Base-by-base conservation (phyloP, 805 yeast species). In the Starmera pachycereana region DNA sequence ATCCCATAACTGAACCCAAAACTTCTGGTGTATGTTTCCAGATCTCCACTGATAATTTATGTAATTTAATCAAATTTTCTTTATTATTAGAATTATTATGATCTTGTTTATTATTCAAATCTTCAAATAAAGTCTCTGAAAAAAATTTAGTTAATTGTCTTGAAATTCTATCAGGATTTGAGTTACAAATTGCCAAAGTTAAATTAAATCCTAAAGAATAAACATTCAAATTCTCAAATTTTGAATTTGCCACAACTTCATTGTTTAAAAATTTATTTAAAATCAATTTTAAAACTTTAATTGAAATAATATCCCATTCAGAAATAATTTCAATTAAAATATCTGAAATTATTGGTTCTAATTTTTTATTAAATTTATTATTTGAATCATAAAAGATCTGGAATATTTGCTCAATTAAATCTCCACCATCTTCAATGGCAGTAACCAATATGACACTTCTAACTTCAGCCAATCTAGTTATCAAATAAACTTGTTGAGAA, bases 1-100 rank as follows among this genome's bases (percentile, higher is more conserved):
- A 71, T 0, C 95, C 92, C 68, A 84, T 74, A 0, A 83, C 81
- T 1, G 92, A 75, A 4, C 74, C 69, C 10, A 85, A 64, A 16
- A 84, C 61, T 36, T 82, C 92, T 0, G 96, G 96, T 0, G 78
- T 78, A 38, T 74, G 69, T 48, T 68, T 74, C 96, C 96, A 89
- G 3, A 88, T 62, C 44, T 79, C 80, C 2, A 78, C 61, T 0
- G 80, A 62, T 29, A 86, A 60, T 11, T 58, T 67, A 52, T 87
- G 95, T 4, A 84, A 65, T 51, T 78, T 80, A 10, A 64, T 65
- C 39, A 84, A 58, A 16, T 73, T 74, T 34, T 65, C 69, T 37
- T 61, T 41, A 25, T 41, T 47, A 37, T 31, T 45, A 43, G 34
- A 37, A 10, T 45, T 48, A 13, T 47, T 51, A n/a, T 53, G 56